Base-by-base conservation (phyloP, 768 basidiomycete genomes). In the Boletus subcaerulescens region DNA sequence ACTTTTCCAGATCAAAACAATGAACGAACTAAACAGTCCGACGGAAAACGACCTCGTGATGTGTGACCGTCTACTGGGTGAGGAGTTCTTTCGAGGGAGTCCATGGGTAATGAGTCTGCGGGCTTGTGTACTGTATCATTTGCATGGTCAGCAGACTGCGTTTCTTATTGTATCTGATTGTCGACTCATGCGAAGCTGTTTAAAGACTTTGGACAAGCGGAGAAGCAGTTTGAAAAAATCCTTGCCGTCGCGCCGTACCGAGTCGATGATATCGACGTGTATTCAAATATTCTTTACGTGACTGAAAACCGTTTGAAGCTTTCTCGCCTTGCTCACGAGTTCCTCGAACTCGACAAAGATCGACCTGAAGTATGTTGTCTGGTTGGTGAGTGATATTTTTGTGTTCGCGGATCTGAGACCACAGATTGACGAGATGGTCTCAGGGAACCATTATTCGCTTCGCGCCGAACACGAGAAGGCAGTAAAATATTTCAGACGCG, bases 391-490 rank as follows among this genome's bases (percentile, higher is more conserved):
- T 58, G 14, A 9, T 29, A 11, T 48, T 18, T 52, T 50, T 18
- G 15, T 29, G 18, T 8, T 3, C 17, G 10, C 20, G 7, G 8
- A 20, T 6, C 35, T 20, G 40, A 44, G 18, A 42, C n/a, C 12
- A 13, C 22, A n/a, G 5, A 44, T 33, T 44, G 52, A 58, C 10
- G 13, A 43, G 32, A 45, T 4, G 15, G 15, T 32, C 29, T 10
- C 60, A 99, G 96, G 97, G n/a, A 98, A 98, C 65, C 93, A 98
- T 66, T 96, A 95, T 73, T 97, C 95, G 8, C 78, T 96, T 14
- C 85, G 93, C 26, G 83, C 85, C 13, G 96, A 98, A 65, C 94
- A 98, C 71, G 93, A 93, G 69, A 95, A 96, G 73, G 94, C 97
- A 1, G 87, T 98, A 60, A 89, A 89, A 64, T 98, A 98, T 72